phyloP scores from a whole-genome alignment of 73 alveolate species.

The Blepharisma japonicum region DNA sequence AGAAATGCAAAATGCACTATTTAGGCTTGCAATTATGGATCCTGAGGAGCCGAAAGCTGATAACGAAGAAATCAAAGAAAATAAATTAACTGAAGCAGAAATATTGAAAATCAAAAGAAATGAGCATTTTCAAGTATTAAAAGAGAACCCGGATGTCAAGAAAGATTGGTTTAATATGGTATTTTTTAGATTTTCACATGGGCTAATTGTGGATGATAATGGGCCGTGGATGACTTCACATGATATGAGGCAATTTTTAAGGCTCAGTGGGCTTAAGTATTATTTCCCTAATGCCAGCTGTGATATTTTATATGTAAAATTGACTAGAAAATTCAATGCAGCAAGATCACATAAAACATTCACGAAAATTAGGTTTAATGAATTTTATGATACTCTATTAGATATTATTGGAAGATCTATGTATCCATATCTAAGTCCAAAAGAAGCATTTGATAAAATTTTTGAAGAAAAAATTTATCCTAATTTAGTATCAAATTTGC shows the following conservation, averaged over 20 bases:
- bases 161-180: background rate
- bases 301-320: constrained; percentile 8
- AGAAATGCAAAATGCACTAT: no score
- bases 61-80: no score
- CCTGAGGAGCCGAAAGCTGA: no score
- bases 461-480: background rate
- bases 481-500: background rate
- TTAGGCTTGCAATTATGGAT: no score
- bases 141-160: no score
- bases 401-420: background rate
- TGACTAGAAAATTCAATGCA: background rate
- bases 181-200: constrained; percentile 5
- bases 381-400: background rate
- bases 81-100: no score
- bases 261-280: constrained; percentile 5
- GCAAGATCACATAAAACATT: background rate
- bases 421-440: background rate
- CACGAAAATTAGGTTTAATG: background rate
- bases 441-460: background rate
- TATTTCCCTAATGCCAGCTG: background rate
- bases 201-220: background rate
- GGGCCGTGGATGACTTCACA: constrained; percentile 8
- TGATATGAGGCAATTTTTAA: constrained; percentile 21
- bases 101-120: no score
- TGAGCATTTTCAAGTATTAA: no score